A percentile compares a stretch with the other conserved stretches of the same genome.
Evolutionary conservation across 495 filamentous ascomycete genomes (phyloP).

Genomic region (Aspergillus coremiiformis): DNA sequence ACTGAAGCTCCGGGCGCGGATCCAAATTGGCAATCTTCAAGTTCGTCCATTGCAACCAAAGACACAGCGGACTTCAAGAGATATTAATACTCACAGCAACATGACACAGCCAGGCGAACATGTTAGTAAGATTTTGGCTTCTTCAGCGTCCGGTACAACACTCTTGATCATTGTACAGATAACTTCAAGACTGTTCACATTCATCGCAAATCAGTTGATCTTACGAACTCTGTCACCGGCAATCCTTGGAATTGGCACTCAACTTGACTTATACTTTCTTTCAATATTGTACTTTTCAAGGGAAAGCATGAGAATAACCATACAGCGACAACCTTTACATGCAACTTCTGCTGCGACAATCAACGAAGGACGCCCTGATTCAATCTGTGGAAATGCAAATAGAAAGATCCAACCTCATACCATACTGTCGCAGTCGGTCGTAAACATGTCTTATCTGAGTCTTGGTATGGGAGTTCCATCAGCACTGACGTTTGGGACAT

Average conservation of each 20-base stretch:
- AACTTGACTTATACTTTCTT: conserved; percentile 84
- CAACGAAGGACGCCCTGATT: background rate
- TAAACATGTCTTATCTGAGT: conserved; percentile 83
- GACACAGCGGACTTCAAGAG: background rate
- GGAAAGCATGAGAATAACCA: conserved; percentile 76
- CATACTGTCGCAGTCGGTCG: conserved; percentile 54
- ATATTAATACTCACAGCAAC: background rate
- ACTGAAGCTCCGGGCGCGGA: too few relatives aligned
- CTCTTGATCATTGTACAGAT: conserved; percentile 83
- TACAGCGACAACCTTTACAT: conserved; percentile 64
- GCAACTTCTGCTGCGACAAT: conserved; percentile 5
- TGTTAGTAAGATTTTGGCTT: conserved; percentile 21
- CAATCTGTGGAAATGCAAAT: background rate
- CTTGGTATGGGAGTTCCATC: conserved; percentile 61
- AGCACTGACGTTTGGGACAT: conserved; percentile 48
- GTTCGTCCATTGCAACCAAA: too few relatives aligned
- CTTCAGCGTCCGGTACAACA: conserved; percentile 63
- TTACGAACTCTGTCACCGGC: conserved; percentile 79
- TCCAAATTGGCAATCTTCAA: too few relatives aligned
- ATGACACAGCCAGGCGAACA: conserved; percentile 17
- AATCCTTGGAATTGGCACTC: conserved; percentile 73
- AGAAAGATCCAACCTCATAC: conserved; percentile 5
- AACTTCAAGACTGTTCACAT: conserved; percentile 75
- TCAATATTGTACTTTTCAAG: conserved; percentile 85
- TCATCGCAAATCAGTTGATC: conserved; percentile 81